Evolutionary conservation across 1,139 yeast species (phyloP).

Genomic region (Blastobotrys buckinghamii): DNA sequence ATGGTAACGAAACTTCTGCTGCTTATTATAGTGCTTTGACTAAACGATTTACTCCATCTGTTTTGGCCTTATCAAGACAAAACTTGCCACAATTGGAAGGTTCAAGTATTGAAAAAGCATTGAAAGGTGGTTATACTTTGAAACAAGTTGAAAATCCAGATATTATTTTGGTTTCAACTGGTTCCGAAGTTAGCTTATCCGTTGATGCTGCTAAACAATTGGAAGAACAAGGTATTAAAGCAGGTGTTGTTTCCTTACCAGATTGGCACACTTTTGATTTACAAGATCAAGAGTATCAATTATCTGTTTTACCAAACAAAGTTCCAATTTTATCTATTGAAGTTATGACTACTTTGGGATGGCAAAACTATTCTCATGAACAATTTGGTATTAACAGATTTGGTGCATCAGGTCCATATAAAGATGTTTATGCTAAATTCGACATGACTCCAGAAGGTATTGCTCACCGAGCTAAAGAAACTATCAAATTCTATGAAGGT

Average conservation of each 20-base stretch:
- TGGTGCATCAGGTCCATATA: conserved; percentile 95
- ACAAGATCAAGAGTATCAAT: conserved; percentile 73
- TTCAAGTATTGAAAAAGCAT: conserved; percentile 84
- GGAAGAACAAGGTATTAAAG: conserved; percentile 56
- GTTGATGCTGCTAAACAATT: conserved; percentile 76
- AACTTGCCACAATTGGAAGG: conserved; percentile 96
- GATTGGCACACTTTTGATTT: conserved; percentile 86
- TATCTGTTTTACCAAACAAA: conserved; percentile 89
- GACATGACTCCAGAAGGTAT: conserved; percentile 94
- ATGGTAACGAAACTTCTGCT: conserved; percentile 98
- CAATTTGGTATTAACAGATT: conserved; percentile 94
- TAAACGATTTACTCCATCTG: conserved; percentile 71
- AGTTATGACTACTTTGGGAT: conserved; percentile 87
- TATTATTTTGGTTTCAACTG: conserved; percentile 80
- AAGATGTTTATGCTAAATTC: conserved; percentile 74
- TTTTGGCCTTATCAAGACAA: conserved; percentile 94
- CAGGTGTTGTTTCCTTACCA: conserved; percentile 85
- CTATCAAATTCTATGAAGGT: conserved; percentile 81
- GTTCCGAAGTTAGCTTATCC: conserved; percentile 88
- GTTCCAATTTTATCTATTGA: conserved; percentile 92
- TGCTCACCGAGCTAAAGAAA: conserved; percentile 78
- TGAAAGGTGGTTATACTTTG: conserved; percentile 91
- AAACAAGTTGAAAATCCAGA: conserved; percentile 57
- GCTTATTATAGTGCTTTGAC: conserved; percentile 81
- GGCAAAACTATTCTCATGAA: conserved; percentile 96